Evolutionary conservation across 805 yeast genomes (phyloP).

Genomic region (Metschnikowia lunata): DNA sequence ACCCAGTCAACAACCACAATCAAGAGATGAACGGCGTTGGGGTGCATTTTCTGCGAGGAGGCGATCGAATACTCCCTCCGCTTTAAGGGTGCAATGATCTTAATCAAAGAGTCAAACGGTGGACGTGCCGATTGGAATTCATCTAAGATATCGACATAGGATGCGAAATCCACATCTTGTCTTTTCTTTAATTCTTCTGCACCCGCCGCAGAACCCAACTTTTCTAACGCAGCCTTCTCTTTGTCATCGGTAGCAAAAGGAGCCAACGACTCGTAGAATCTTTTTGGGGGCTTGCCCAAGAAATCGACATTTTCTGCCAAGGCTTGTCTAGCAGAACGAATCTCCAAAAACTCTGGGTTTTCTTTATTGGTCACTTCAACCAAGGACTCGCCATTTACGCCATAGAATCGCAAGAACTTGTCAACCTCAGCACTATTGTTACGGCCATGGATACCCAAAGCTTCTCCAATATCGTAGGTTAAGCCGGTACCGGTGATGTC

Average conservation of each 20-base stretch:
- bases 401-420: conserved; percentile 66
- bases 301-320: conserved; percentile 78
- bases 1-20: conserved; percentile 96
- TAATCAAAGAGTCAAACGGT: conserved; percentile 59
- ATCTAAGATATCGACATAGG: conserved; percentile 76
- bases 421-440: conserved; percentile 64
- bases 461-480: conserved; percentile 92
- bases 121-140: conserved; percentile 84
- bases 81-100: conserved; percentile 78
- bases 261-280: conserved; percentile 82
- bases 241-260: conserved; percentile 64
- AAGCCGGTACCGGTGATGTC: conserved; percentile 88
- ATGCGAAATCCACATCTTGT: conserved; percentile 77
- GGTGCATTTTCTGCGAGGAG: conserved; percentile 89
- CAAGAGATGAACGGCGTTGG: conserved; percentile 83
- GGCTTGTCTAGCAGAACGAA: conserved; percentile 78
- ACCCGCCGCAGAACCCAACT: conserved; percentile 72
- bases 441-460: conserved; percentile 91
- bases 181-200: conserved; percentile 78
- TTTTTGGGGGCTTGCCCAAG: conserved; percentile 93
- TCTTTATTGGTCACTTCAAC: conserved; percentile 72
- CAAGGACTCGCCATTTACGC: conserved; percentile 62
- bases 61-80: conserved; percentile 98
- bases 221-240: conserved; percentile 59
- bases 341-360: conserved; percentile 52